Percentiles rank a stretch among this genome's conserved stretches.
phyloP scores from a whole-genome alignment of 139 green algal genomes.

The Coelastrella sp. region DNA sequence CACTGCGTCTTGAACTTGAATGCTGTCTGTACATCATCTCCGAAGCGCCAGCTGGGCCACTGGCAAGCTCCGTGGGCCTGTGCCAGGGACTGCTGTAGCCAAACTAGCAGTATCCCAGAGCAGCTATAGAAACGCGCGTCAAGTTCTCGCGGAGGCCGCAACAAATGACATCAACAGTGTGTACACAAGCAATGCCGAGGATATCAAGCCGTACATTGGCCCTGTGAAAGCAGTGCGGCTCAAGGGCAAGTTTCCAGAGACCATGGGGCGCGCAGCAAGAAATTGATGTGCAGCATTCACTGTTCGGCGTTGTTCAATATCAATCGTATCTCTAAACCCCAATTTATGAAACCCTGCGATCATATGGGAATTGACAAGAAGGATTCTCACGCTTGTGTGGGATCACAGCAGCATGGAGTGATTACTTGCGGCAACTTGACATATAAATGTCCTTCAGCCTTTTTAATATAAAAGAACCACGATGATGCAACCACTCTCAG shows the following conservation, averaged over 20 bases:
- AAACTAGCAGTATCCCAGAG: neutral
- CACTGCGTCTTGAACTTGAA: no score
- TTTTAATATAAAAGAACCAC: no score
- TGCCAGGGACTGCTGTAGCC: neutral
- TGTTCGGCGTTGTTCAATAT: neutral
- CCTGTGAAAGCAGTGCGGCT: constrained; percentile 13
- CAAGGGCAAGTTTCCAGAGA: constrained; percentile 2
- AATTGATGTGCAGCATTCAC: no score
- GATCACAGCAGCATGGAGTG: no score
- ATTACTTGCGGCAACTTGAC: no score
- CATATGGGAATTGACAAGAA: no score
- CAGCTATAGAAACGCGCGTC: neutral
- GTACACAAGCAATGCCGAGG: neutral
- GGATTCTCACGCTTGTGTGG: no score
- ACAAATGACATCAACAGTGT: neutral
- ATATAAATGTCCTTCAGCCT: no score
- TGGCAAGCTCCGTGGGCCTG: neutral
- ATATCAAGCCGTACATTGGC: constrained; percentile 1
- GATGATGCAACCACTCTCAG: no score
- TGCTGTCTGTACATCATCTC: no score
- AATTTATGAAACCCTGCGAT: no score
- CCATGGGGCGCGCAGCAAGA: neutral
- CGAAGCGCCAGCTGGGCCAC: no score
- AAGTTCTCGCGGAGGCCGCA: neutral
- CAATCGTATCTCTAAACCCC: neutral